phyloP scores from a whole-genome alignment of 139 green algal species.

The Ulvella scutata region DNA sequence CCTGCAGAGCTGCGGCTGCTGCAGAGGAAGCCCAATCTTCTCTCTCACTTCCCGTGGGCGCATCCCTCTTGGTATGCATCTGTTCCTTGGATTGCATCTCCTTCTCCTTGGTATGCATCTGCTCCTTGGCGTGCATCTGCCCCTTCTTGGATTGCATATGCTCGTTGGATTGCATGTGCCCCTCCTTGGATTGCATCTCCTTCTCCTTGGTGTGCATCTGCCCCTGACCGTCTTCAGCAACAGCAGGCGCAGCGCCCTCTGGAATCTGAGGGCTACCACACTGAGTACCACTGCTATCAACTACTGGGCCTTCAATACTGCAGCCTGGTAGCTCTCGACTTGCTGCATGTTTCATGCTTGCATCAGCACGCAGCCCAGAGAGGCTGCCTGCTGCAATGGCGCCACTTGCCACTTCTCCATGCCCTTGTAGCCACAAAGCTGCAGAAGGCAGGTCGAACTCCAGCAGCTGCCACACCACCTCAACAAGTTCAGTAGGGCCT shows the following conservation, averaged over 20 bases:
- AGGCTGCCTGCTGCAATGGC: background rate
- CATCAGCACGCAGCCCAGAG: background rate
- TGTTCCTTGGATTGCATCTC: too few species aligned
- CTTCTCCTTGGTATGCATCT: background rate
- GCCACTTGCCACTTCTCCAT: background rate
- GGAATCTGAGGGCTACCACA: background rate
- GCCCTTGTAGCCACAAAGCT: background rate
- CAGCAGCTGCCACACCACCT: background rate
- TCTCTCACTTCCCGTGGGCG: background rate
- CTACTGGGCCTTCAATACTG: too few species aligned
- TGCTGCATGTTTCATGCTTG: too few species aligned
- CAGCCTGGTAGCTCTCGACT: too few species aligned
- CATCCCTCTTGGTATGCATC: too few species aligned
- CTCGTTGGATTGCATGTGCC: too few species aligned
- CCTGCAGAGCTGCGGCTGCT: background rate
- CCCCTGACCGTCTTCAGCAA: background rate
- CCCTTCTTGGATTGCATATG: too few species aligned
- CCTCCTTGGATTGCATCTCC: too few species aligned
- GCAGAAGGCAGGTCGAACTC: background rate
- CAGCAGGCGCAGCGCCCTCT: background rate
- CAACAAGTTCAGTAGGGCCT: background rate
- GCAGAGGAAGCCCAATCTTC: too few species aligned
- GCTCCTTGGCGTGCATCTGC: too few species aligned
- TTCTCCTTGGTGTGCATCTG: background rate
- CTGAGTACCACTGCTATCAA: too few species aligned